Percentiles rank a stretch among this genome's conserved stretches.
Evolutionary conservation across 2,329 filamentous ascomycete genomes (phyloP).

Genomic region (Didymosphaeria variabile): DNA sequence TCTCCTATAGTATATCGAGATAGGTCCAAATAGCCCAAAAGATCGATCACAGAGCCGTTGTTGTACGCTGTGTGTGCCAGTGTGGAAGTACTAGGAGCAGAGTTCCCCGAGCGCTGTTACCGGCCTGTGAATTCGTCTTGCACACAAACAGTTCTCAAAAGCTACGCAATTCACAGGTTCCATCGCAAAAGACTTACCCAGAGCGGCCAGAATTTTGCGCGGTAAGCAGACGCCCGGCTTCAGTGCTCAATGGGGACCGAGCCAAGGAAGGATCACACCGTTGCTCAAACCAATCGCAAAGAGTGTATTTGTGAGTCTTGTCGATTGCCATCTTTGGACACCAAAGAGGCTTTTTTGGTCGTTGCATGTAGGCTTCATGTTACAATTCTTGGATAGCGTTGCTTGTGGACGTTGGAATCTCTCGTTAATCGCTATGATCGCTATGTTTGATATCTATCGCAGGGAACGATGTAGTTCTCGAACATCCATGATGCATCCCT

Average conservation of each 20-base stretch:
- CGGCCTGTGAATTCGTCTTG: background rate
- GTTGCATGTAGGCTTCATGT: no score
- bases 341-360: no score
- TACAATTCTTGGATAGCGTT: no score
- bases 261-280: background rate
- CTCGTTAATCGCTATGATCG: background rate
- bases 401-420: no score
- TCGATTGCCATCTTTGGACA: no score
- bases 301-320: no score
- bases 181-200: constrained; percentile 1
- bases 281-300: no score
- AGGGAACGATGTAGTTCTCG: background rate
- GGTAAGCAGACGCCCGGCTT: background rate
- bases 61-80: no score
- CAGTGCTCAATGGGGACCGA: background rate
- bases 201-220: constrained; percentile 1
- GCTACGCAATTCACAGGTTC: background rate
- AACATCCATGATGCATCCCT: background rate
- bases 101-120: background rate
- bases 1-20: no score
- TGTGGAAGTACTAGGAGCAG: background rate
- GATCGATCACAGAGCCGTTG: no score
- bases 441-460: background rate
- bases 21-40: no score
- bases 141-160: background rate